phyloP scores from a whole-genome alignment of 164 flowering plant genomes.

The Aristolochia fimbriata region DNA sequence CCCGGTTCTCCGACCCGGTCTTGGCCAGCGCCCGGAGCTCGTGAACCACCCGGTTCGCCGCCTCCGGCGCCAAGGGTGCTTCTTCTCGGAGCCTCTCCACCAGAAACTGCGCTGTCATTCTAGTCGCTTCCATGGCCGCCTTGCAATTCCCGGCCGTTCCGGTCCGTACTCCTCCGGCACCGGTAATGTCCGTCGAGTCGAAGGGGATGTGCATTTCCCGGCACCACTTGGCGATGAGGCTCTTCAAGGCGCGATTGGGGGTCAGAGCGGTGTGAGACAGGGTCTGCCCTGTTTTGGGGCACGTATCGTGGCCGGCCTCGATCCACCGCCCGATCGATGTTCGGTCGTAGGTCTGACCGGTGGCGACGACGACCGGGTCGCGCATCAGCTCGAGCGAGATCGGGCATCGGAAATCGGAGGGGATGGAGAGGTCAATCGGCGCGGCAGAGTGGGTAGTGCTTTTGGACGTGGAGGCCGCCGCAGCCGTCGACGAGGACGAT shows the following conservation, averaged over 20 bases:
- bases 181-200: slow-evolving; percentile 22
- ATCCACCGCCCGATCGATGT: slow-evolving; percentile 58
- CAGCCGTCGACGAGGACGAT: background rate
- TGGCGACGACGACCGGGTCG: slow-evolving; percentile 81
- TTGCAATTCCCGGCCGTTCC: slow-evolving; percentile 21
- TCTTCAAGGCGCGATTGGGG: slow-evolving; percentile 59
- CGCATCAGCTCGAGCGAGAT: slow-evolving; percentile 72
- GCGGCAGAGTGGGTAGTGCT: slow-evolving; percentile 15
- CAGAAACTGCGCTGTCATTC: slow-evolving; percentile 64
- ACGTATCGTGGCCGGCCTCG: slow-evolving; percentile 72
- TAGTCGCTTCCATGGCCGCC: slow-evolving; percentile 59
- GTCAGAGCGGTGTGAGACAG: slow-evolving; percentile 46
- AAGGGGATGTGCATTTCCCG: slow-evolving; percentile 58
- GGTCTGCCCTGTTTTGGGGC: slow-evolving; percentile 84
- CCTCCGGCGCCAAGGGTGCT: slow-evolving; percentile 21
- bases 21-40: slow-evolving; percentile 75
- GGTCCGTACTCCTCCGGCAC: too few species aligned
- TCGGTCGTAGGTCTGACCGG: slow-evolving; percentile 90
- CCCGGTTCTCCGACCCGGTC: slow-evolving; percentile 56
- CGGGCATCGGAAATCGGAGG: slow-evolving; percentile 79
- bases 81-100: slow-evolving; percentile 32
- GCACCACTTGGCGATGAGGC: slow-evolving; percentile 73
- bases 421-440: slow-evolving; percentile 17
- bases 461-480: slow-evolving; percentile 6
- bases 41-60: slow-evolving; percentile 37